A percentile compares a stretch with the other conserved stretches of the same genome.
These are phyloP conservation scores for Trichoderma guizhouense DNA, from an alignment of 2,329 filamentous ascomycete species.

Conservation along the genomic window DNA sequence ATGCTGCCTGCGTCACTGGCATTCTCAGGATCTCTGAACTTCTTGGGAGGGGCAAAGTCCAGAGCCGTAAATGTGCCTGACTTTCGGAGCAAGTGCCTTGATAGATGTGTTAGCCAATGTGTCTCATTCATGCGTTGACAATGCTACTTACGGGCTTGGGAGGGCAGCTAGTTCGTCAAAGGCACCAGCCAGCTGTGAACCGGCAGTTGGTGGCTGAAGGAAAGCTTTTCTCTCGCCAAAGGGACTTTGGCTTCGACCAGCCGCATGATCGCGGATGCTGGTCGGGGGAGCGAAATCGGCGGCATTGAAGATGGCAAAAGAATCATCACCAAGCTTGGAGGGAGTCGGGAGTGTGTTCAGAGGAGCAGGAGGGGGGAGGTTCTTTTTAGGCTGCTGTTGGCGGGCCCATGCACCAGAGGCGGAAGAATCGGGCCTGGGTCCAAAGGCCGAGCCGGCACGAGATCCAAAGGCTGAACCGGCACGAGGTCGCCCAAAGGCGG, in stretches of 20 bases:
- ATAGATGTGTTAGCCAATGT: constrained; percentile 27
- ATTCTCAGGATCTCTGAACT: constrained; percentile 61
- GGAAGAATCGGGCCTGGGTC: constrained; percentile 57
- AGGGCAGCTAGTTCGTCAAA: constrained; percentile 84
- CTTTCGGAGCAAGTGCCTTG: constrained; percentile 68
- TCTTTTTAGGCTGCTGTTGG: constrained; percentile 41
- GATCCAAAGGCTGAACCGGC: constrained; percentile 49
- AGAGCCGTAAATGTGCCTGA: constrained; percentile 74
- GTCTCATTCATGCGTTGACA: neutral
- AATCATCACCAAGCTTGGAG: constrained; percentile 77
- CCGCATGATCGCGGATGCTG: constrained; percentile 61
- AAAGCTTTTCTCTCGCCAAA: constrained; percentile 67
- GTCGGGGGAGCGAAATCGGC: constrained; percentile 85
- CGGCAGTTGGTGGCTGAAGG: constrained; percentile 66
- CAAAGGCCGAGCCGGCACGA: constrained; percentile 45
- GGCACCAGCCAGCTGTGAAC: constrained; percentile 75
- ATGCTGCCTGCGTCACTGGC: constrained; percentile 67
- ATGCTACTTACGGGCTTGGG: constrained; percentile 78
- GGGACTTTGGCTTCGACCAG: constrained; percentile 65
- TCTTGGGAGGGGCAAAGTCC: constrained; percentile 76
- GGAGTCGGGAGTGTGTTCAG: constrained; percentile 81
- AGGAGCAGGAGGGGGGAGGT: constrained; percentile 65
- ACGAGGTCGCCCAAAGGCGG: constrained; percentile 50
- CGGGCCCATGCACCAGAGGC: constrained; percentile 52
- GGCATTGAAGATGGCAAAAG: constrained; percentile 63